A percentile compares a stretch with the other conserved stretches of the same genome.
phyloP scores from a whole-genome alignment of 2,329 filamentous ascomycete species.

The Hypoxylon sp. region DNA sequence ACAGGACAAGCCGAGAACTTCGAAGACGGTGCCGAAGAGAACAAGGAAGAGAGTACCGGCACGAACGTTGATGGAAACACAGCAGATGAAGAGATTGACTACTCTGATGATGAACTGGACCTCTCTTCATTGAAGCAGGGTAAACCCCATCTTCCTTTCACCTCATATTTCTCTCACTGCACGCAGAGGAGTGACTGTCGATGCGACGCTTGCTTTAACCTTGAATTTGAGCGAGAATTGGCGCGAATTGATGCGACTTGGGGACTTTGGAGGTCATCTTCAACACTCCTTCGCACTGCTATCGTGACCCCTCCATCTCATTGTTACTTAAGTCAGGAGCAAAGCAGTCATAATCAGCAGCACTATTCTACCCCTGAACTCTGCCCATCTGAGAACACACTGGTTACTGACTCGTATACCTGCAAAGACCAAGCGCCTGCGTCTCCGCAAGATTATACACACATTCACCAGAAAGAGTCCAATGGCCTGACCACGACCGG shows the following conservation, averaged over 20 bases:
- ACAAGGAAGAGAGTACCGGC: slow-evolving; percentile 20
- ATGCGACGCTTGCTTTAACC: slow-evolving; percentile 44
- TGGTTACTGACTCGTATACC: slow-evolving; percentile 41
- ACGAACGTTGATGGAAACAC: slow-evolving; percentile 20
- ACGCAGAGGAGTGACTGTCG: slow-evolving; percentile 29
- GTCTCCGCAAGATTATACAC: slow-evolving; percentile 31
- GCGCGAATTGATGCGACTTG: slow-evolving; percentile 30
- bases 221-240: slow-evolving; percentile 20
- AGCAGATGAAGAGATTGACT: slow-evolving; percentile 42
- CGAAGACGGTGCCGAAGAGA: slow-evolving; percentile 19
- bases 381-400: slow-evolving; percentile 14
- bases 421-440: slow-evolving; percentile 46
- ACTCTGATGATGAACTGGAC: slow-evolving; percentile 47
- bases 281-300: not conserved
- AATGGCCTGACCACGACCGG: slow-evolving; percentile 23
- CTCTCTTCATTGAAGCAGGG: slow-evolving; percentile 50
- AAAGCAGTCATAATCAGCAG: not conserved
- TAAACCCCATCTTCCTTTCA: slow-evolving; percentile 45
- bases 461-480: slow-evolving; percentile 20
- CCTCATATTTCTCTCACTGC: slow-evolving; percentile 19
- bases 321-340: not conserved
- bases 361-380: not conserved
- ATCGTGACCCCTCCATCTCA: not conserved
- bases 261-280: slow-evolving; percentile 10
- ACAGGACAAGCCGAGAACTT: slow-evolving; percentile 21